phyloP scores from a whole-genome alignment of 2,329 filamentous ascomycete genomes.

The Leptographium flavum region DNA sequence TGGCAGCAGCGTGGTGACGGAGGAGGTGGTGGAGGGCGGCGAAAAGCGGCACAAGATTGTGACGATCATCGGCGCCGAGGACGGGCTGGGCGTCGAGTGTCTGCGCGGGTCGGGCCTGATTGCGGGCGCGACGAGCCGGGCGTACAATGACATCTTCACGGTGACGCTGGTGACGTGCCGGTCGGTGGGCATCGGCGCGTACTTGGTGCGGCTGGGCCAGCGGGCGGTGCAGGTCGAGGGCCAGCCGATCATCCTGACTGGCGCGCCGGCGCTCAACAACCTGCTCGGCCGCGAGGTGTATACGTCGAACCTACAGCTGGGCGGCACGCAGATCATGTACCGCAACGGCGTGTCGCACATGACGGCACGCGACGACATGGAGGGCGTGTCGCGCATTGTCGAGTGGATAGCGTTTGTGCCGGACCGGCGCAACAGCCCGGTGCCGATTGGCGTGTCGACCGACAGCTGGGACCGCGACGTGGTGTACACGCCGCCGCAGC shows the following conservation, averaged over 20 bases:
- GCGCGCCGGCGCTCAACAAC: conserved; percentile 96
- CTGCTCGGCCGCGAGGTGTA: conserved; percentile 95
- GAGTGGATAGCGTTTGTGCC: conserved; percentile 97
- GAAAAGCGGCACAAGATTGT: conserved; percentile 90
- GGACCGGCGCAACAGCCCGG: conserved; percentile 82
- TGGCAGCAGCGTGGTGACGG: conserved; percentile 76
- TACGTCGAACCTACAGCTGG: conserved; percentile 96
- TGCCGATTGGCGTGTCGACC: conserved; percentile 76
- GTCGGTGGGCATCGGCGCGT: conserved; percentile 96
- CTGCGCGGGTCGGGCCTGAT: conserved; percentile 94
- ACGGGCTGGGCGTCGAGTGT: conserved; percentile 95
- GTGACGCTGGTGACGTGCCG: conserved; percentile 94
- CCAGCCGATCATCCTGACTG: conserved; percentile 96
- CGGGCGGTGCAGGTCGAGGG: conserved; percentile 98
- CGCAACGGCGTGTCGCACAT: conserved; percentile 98
- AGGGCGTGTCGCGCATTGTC: conserved; percentile 93
- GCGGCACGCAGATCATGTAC: conserved; percentile 99
- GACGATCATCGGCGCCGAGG: conserved; percentile 83
- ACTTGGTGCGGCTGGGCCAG: conserved; percentile 94
- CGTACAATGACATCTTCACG: conserved; percentile 98
- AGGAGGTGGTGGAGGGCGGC: conserved; percentile 71
- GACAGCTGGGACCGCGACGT: conserved; percentile 92
- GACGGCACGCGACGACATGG: conserved; percentile 95
- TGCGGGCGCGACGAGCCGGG: conserved; percentile 88
- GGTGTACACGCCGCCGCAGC: conserved; percentile 65